A percentile compares a stretch with the other conserved stretches of the same genome.
These are phyloP conservation scores for Terfezia claveryi DNA, from an alignment of 495 filamentous ascomycete genomes.

Conservation along the genomic window DNA sequence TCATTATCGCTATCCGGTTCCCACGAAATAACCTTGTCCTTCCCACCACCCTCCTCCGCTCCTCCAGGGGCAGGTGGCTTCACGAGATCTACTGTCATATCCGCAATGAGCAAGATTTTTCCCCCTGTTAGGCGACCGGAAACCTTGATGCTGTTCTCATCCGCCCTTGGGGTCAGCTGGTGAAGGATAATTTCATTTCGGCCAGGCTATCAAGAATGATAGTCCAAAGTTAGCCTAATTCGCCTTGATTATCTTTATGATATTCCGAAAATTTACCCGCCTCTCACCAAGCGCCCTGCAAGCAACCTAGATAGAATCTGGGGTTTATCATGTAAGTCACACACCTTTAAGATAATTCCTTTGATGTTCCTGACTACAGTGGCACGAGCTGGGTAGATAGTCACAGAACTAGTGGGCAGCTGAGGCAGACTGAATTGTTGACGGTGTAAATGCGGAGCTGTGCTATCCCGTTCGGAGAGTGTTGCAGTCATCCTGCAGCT, in stretches of 20 bases:
- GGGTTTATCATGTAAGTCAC: neutral
- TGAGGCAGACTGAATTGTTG: constrained; percentile 30
- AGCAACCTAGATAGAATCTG: neutral
- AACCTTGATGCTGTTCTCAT: constrained; percentile 48
- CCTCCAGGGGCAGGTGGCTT: constrained; percentile 36
- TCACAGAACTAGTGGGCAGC: constrained; percentile 37
- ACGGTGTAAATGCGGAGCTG: constrained; percentile 11
- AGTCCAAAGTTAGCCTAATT: neutral
- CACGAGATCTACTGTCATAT: constrained; percentile 41
- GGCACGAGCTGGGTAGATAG: constrained; percentile 37
- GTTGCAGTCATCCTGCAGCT: neutral
- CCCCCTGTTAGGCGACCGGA: constrained; percentile 27
- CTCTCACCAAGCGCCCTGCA: too few species aligned
- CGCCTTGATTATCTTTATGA: neutral
- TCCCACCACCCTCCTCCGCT: constrained; percentile 25
- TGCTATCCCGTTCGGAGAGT: neutral
- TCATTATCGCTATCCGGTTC: constrained; percentile 20
- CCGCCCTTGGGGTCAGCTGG: constrained; percentile 40
- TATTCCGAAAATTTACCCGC: too few species aligned
- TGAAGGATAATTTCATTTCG: constrained; percentile 41
- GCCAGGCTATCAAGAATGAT: constrained; percentile 25
- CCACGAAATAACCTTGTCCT: constrained; percentile 17
- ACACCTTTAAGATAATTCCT: constrained; percentile 33
- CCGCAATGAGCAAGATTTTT: constrained; percentile 30
- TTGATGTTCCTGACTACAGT: constrained; percentile 42